Base-by-base conservation (phyloP, 2,329 filamentous ascomycete genomes). In the Botrytis porri region DNA sequence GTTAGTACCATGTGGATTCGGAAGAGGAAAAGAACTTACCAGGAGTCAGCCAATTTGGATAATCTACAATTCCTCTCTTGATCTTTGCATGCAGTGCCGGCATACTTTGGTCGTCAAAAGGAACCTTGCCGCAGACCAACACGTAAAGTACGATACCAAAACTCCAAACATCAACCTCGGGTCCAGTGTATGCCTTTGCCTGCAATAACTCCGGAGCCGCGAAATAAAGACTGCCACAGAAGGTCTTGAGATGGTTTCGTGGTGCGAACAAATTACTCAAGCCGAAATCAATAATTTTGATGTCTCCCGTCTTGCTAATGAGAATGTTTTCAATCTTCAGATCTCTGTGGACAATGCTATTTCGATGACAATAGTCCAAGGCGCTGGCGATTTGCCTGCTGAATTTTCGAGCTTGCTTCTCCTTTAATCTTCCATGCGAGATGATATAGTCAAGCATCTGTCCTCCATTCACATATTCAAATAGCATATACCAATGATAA, bases 391-490 rank as follows among this genome's bases (percentile, higher is more conserved):
- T 98, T 84, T 99, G 96, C 59, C 96, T 92, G 77, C 94, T 97
- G 82, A 99, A 99, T 82, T 98, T 98, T 79, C 96, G 91, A 14
- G 96, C 96, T 83, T 97, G 95, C 83, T 98, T 98, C 84, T 99
- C 96, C 86, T 98, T 98, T 76, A 99, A 86, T 80, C 97, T 93
- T 73, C 95, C 96, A 80, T 99, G 96, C 5, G 95, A 98, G 81
- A 99, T 99, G 82, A 99, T 99, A 83, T 98, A 99, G 84, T 99
- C 96, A 75, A 99, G 90, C 96, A 99, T 98, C 84, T 99, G 96
- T 29, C 96, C 96, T 65, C 96, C 96, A 81, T 99, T 98, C 83
- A 99, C 96, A 82, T 96, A 98, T 84, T 99, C 96, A 81, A 97
- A 99, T 69, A 99, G 90, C 96, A 99, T 99, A 83, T 99, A 99